Evolutionary conservation across 2,329 filamentous ascomycete genomes (phyloP), one percentile per base, ranked within the genome.

Genomic region (Graphilbum fragrans): DNA sequence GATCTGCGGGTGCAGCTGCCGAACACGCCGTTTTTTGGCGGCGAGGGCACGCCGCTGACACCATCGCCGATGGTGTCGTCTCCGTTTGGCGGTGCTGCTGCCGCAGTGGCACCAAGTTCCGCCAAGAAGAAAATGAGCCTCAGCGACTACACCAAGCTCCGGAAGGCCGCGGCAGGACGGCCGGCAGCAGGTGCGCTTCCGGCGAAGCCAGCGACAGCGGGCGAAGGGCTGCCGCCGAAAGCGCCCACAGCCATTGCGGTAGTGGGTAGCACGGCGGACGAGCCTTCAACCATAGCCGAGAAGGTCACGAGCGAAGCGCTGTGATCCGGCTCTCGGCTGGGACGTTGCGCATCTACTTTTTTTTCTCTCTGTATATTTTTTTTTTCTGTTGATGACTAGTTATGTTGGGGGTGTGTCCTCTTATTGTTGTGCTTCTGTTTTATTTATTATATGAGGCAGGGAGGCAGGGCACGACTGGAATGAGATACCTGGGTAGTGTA

Each of bases 111-210:
- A 19, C 72, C 74, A 3, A 80, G 74, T 47, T 77, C 77, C 3
- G 62, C 76, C 25, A 80, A 79, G 58, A 81, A 82, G 64, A 81
- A 80, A 56, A 59, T 82, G 31, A 80, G 74, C 47, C 56, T 81
- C 2, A 80, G 75, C 51, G 77, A 81, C 52, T 82, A 82, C 51
- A 72, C 66, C 9, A 77, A 74, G 54, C 74, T 70, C 47, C 64
- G 72, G 39, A 78, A 75, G 52, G 67, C 66, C 3, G 66, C 67
- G 3, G 66, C 53, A 51, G 64, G 58, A 23, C 65, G 64, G 45
- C 35, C 35, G 8, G n/a, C 32, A 18, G 33, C 51, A 64, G 58
- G 22, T 65, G 64, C 45, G 62, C 65, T 10, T 55, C 55, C 1
- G 47, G 50, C 57, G 2, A 69, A 64, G 43, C 55, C 59, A 6